These are phyloP conservation scores for Mallotus repandus DNA, from an alignment of 441 rosid genomes.

Conservation along the genomic window DNA sequence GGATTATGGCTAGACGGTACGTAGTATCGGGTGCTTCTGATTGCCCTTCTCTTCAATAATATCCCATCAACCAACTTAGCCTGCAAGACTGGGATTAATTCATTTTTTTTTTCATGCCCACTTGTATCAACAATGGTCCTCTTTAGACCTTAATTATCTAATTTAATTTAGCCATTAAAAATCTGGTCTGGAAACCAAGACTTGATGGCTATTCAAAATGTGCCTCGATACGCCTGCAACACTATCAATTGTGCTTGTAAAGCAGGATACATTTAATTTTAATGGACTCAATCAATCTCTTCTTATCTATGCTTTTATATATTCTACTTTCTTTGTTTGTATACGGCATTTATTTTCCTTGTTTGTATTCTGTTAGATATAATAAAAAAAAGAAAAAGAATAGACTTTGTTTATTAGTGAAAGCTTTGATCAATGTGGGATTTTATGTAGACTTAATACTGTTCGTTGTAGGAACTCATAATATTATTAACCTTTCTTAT, in stretches of 20 bases:
- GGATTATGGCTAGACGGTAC: slow-evolving; percentile 27
- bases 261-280: neutral
- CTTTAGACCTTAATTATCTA: slow-evolving; percentile 6
- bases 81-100: slow-evolving; percentile 13
- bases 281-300: neutral
- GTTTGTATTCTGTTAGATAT: neutral
- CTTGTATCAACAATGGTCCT: slow-evolving; percentile 18
- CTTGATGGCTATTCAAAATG: neutral
- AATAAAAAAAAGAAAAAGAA: no score
- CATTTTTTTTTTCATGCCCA: slow-evolving; percentile 1
- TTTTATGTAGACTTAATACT: no score
- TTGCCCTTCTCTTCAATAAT: slow-evolving; percentile 19
- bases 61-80: slow-evolving; percentile 34
- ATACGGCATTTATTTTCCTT: neutral
- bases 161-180: neutral
- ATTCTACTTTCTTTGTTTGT: neutral
- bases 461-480: no score
- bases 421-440: no score
- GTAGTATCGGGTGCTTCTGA: slow-evolving; percentile 42
- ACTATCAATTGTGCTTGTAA: neutral
- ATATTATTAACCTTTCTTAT: no score
- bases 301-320: neutral
- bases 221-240: slow-evolving; percentile 2
- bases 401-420: neutral
- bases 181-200: neutral